Evolutionary conservation across 345 rosid genomes (phyloP), one percentile per base, ranked within the genome.

Genomic region (Lepidium africanum): DNA sequence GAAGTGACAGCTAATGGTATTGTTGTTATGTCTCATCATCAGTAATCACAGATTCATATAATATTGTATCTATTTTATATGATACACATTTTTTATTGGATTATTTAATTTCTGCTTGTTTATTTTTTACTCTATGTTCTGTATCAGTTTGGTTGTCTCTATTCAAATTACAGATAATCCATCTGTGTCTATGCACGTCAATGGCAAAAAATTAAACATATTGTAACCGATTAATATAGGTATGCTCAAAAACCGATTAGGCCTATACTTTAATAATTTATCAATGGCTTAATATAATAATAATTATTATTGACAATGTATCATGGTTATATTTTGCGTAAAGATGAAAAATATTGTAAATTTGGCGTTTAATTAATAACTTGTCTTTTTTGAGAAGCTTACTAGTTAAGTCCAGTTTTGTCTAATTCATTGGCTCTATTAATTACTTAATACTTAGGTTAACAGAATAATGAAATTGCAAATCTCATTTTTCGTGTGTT

Each of bases 21-120:
- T 60, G 77, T 74, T 74, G 77, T 74, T 67, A 67, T 74, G 73
- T 74, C 73, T 74, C 77, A 67, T 67, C 77, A 67, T 74, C 57
- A 73, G 72, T 59, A 35, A 67, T 73, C 72, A 73, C 77, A 65
- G 25, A 65, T 4, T 13, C 14, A 73, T 65, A 73, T 13, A 21
- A 23, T 55, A 63, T 27, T 60, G 4, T 15, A 38, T 37, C 30
- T 7, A 27, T 46, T 41, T 5, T 12, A 58, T 62, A 63, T 66
- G 77, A 59, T 51, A 50, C 32, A 61, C 55, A 50, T 65, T 73
- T 62, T 58, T 60, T 23, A 35, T 16, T 16, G 37, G 41, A 50
- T 66, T 65, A 21, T 65, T 4, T 66, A 43, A 46, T 39, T 52
- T 49, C 17, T 52, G 45, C 10, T 38, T 68, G 35, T 55, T 13